Evolutionary conservation across 306 rosid species (phyloP).

Genomic region (Vachellia pachyceras): DNA sequence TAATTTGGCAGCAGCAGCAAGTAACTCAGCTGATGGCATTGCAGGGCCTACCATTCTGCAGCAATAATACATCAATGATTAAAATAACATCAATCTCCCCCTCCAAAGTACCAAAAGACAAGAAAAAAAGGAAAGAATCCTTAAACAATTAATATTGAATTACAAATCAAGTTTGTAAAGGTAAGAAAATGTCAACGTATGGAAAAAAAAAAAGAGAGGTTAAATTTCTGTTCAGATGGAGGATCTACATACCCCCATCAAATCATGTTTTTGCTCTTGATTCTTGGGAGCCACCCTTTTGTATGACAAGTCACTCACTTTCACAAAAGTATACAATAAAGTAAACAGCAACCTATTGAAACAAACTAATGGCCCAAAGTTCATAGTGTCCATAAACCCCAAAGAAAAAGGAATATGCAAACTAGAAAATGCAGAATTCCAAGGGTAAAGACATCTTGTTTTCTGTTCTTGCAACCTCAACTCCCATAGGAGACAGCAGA

Average conservation of each 20-base stretch:
- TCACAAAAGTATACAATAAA: constrained; percentile 3
- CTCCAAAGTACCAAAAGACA: background rate
- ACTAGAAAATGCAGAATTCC: background rate
- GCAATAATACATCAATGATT: constrained; percentile 33
- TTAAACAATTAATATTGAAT: background rate
- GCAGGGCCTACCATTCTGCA: constrained; percentile 86
- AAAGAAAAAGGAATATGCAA: background rate
- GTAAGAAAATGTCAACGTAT: background rate
- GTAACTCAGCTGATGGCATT: constrained; percentile 94
- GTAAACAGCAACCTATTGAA: constrained; percentile 3
- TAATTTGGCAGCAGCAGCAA: constrained; percentile 94
- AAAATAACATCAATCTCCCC: background rate
- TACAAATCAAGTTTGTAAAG: background rate
- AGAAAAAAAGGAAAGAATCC: background rate
- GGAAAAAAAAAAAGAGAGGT: background rate
- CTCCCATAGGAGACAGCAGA: background rate
- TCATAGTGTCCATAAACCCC: background rate
- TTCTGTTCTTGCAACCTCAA: background rate
- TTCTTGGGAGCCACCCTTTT: background rate
- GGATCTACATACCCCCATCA: background rate
- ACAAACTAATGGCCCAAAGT: background rate
- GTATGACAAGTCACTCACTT: background rate
- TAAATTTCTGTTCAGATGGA: background rate
- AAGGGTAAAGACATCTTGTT: background rate
- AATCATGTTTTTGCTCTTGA: background rate